A percentile compares a stretch with the other conserved stretches of the same genome.
Evolutionary conservation across 768 basidiomycete species (phyloP).

Genomic region (Pleurotus salmoneostramineus): DNA sequence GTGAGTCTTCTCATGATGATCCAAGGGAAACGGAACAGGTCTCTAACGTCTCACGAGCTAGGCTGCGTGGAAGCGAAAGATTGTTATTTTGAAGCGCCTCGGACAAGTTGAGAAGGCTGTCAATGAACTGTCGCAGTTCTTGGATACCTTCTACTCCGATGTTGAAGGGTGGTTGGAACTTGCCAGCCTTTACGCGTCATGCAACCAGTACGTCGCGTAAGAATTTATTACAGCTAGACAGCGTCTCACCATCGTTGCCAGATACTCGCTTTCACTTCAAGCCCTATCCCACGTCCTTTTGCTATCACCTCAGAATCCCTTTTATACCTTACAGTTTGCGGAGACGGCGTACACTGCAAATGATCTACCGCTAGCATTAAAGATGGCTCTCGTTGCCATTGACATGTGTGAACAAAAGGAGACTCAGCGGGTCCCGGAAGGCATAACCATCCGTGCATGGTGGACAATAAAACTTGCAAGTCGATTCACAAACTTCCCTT

Average conservation of each 20-base stretch:
- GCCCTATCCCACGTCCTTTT: conserved; percentile 79
- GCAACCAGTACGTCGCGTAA: conserved; percentile 66
- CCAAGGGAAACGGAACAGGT: background rate
- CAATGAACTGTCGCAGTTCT: conserved; percentile 63
- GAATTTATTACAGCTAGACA: too few species aligned
- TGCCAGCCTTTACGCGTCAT: conserved; percentile 71
- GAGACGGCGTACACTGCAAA: conserved; percentile 83
- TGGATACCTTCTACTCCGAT: conserved; percentile 89
- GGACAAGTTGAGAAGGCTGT: conserved; percentile 66
- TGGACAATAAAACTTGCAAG: conserved; percentile 78
- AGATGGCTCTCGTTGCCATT: conserved; percentile 72
- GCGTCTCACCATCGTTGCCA: too few species aligned
- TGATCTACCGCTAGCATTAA: conserved; percentile 72
- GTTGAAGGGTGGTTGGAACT: conserved; percentile 87
- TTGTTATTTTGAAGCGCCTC: conserved; percentile 62
- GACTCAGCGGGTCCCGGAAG: conserved; percentile 37
- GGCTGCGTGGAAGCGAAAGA: conserved; percentile 80
- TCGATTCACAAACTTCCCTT: conserved; percentile 9
- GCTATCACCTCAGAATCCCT: conserved; percentile 83
- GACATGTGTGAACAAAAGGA: conserved; percentile 73
- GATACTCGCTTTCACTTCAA: conserved; percentile 71
- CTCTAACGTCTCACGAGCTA: conserved; percentile 16
- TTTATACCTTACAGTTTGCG: conserved; percentile 78
- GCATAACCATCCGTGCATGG: conserved; percentile 74
- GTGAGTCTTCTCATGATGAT: conserved; percentile 38